A percentile compares a stretch with the other conserved stretches of the same genome.
phyloP scores from a whole-genome alignment of 345 rosid genomes.

The sweet orange (Citrus sinensis) region DNA sequence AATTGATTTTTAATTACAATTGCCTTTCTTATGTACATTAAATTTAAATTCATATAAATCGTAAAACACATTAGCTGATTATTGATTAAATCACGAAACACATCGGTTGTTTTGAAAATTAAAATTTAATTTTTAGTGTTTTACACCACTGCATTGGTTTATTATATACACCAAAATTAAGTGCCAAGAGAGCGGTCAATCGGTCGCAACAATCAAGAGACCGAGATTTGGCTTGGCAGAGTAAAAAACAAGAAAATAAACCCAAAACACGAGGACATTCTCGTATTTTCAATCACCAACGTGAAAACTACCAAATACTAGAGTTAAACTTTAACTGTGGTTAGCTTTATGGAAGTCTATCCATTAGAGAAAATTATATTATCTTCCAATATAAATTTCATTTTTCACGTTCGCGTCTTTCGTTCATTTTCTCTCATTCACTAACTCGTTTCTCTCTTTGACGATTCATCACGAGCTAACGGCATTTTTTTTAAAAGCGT shows the following conservation, averaged over 20 bases:
- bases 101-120: background rate
- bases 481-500: background rate
- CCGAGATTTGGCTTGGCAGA: background rate
- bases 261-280: background rate
- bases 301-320: conserved; percentile 15
- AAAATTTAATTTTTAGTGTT: too few species aligned
- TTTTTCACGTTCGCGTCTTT: background rate
- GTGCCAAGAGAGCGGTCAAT: background rate
- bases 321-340: conserved; percentile 32
- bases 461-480: background rate
- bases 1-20: too few species aligned
- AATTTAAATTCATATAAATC: too few species aligned
- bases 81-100: background rate
- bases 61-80: too few species aligned
- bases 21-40: too few species aligned
- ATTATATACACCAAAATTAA: background rate
- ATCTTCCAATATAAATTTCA: background rate
- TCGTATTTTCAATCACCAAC: background rate
- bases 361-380: background rate
- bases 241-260: background rate
- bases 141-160: too few species aligned
- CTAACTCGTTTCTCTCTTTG: background rate
- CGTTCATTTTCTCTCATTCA: background rate
- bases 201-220: background rate
- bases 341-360: conserved; percentile 5